A percentile compares a stretch with the other conserved stretches of the same genome.
Conservation (phyloP, 2,329 filamentous ascomycete genomes). For the Pestalotiopsis sp. region DNA sequence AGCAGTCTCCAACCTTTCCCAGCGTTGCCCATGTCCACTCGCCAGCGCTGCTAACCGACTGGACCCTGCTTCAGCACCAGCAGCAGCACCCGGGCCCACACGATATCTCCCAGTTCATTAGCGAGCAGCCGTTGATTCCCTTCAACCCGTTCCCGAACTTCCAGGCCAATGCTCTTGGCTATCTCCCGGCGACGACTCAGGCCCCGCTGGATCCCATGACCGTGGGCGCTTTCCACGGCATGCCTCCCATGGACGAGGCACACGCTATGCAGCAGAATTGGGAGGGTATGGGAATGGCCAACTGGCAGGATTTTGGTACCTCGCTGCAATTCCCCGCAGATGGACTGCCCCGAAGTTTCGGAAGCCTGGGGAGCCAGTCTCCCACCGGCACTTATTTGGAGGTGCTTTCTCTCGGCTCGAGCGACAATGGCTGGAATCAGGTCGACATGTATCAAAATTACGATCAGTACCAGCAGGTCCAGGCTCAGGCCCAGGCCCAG, state of each 20-base stretch:
- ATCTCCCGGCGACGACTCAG: conserved; percentile 65
- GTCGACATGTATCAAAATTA: conserved; percentile 77
- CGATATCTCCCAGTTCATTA: conserved; percentile 57
- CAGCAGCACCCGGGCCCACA: conserved; percentile 46
- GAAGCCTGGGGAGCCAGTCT: conserved; percentile 62
- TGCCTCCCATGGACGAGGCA: conserved; percentile 60
- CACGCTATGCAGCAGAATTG: conserved; percentile 58
- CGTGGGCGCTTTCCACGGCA: conserved; percentile 59
- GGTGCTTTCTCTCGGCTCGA: conserved; percentile 81
- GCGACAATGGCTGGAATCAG: conserved; percentile 83
- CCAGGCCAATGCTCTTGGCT: conserved; percentile 60
- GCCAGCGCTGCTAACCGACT: conserved; percentile 57
- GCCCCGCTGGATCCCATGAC: conserved; percentile 61
- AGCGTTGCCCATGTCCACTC: conserved; percentile 49
- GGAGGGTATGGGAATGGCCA: conserved; percentile 65
- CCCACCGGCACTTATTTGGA: conserved; percentile 83
- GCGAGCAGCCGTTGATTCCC: conserved; percentile 58
- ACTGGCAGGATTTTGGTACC: conserved; percentile 80
- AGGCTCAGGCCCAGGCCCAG: conserved; percentile 44
- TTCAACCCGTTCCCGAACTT: conserved; percentile 57
- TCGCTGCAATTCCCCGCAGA: conserved; percentile 52
- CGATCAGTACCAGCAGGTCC: conserved; percentile 60
- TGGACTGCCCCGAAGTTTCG: conserved; percentile 40
- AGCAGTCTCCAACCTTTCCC: conserved; percentile 58
- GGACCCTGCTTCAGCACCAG: conserved; percentile 61